Evolutionary conservation across 176 grass and related monocot genomes (phyloP), one percentile per base, ranked within the genome.

Genomic region (Lolium perenne): DNA sequence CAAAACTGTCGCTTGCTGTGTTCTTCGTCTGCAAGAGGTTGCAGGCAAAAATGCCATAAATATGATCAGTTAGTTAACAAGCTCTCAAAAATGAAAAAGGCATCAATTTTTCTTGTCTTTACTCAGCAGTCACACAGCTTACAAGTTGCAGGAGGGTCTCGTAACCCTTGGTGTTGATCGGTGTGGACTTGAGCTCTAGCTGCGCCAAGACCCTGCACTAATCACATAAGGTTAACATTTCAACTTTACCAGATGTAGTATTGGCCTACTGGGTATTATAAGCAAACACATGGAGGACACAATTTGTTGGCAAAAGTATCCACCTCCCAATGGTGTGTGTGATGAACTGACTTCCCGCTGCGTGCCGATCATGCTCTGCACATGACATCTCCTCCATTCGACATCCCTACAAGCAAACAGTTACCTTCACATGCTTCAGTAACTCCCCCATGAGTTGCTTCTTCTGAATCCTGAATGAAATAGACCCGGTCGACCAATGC

Each of bases 241-340:
- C 20, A 7, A 56, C 54, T 71, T 4, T 5, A 45, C 67, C 9
- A 71, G 40, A 41, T 32, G 12, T 29, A 14, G 21, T 35, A 64
- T 21, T 59, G 22, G n/a, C 21, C 59, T 12, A 62, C 2, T 38
- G 29, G 26, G 13, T 13, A 38, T 67, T 6, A 35, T 20, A 71
- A n/a, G 38, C 17, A 45, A 45, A 43, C 17, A 43, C 8, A 71
- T 22, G 12, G 8, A 40, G 63, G 1, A 25, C 12, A 51, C 12
- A 60, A 50, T 48, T 40, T 7, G 22, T 10, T 51, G 46, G 7
- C 7, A 29, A 50, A 53, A 55, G 0, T 45, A 15, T 66, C 47
- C n/a, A 92, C 93, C 93, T 93, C 68, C 91, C 88, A 54, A 95
- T 89, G 63, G 93, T 95, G 49, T 95, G 91, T 0, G 93, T 95